Base-by-base conservation (phyloP, 2,329 filamentous ascomycete species). In the Colletotrichum liriopes region DNA sequence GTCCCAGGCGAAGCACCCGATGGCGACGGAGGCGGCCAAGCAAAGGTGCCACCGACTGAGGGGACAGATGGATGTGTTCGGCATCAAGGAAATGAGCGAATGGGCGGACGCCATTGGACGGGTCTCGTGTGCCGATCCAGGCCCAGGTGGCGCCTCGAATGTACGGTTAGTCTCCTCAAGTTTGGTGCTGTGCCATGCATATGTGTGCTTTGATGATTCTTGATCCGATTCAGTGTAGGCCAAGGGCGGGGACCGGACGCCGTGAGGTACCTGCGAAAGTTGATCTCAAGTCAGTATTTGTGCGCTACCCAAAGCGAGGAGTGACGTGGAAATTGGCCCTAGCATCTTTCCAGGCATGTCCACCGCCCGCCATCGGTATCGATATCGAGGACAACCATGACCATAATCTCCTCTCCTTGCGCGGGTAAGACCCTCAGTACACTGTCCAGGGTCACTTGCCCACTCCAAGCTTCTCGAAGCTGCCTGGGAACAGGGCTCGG, bases 391-490 rank as follows among this genome's bases (percentile, higher is more conserved):
- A 54, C 29, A 54, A 47, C 65, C 49, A 52, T 61, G 62, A 37
- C 35, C 51, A 29, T 54, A 47, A 54, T 54, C 37, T 58, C 49
- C 54, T 64, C 23, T 26, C 49, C 16, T 41, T 37, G 52, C 45
- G 45, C 59, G 54, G 54, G 63, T 55, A 70, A 23, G 41, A 12
- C 51, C 43, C 43, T 71, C 51, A 29, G 23, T n/a, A 37, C 32
- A 23, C 52, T 35, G 47, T 41, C 47, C 49, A 35, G 65, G 66
- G 55, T 70, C 54, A 65, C 58, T 47, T 72, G 54, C 47, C 65
- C 69, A 60, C 65, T 29, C n/a, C 60, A 45, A 65, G 59, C 70
- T 72, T 72, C 70, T 65, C 47, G 70, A 72, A 72, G 65, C 52
- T 43, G 69, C 26, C 55, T 52, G 41, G 54, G 47, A 64, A 60